Percentiles rank a stretch among this genome's conserved stretches.
These are phyloP conservation scores for Scheffersomyces amazonensis DNA, from an alignment of 805 yeast genomes.

Conservation along the genomic window DNA sequence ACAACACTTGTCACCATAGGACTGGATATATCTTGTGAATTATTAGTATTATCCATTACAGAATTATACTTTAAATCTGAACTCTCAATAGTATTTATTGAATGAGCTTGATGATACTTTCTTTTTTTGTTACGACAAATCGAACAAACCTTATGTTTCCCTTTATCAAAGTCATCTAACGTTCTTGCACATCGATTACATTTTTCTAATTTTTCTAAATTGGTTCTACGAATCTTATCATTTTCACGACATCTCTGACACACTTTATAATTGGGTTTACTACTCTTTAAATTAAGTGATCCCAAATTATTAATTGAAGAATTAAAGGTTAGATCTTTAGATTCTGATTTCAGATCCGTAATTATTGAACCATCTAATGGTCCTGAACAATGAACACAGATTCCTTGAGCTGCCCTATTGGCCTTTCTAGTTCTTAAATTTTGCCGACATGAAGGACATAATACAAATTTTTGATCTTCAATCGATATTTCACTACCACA, in stretches of 20 bases:
- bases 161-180: conserved; percentile 43
- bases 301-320: background rate
- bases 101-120: background rate
- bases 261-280: conserved; percentile 47
- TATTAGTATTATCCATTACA: background rate
- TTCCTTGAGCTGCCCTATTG: conserved; percentile 57
- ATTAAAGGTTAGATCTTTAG: too few relatives aligned
- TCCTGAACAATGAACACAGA: conserved; percentile 68
- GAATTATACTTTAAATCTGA: background rate
- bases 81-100: background rate
- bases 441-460: conserved; percentile 60
- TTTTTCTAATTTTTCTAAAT: conserved; percentile 54
- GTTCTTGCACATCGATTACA: conserved; percentile 62
- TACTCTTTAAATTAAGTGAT: conserved; percentile 6
- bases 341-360: conserved; percentile 20
- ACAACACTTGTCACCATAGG: background rate
- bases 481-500: conserved; percentile 56
- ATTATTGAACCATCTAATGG: conserved; percentile 43
- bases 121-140: conserved; percentile 53
- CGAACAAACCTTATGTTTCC: conserved; percentile 55
- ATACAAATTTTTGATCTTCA: conserved; percentile 50
- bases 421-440: conserved; percentile 55
- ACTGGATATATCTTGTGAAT: background rate
- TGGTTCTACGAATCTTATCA: conserved; percentile 55
- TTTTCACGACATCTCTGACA: conserved; percentile 62